Conservation (phyloP, 1,284 basidiomycete genomes). For the Ceraceosorus guamensis region DNA sequence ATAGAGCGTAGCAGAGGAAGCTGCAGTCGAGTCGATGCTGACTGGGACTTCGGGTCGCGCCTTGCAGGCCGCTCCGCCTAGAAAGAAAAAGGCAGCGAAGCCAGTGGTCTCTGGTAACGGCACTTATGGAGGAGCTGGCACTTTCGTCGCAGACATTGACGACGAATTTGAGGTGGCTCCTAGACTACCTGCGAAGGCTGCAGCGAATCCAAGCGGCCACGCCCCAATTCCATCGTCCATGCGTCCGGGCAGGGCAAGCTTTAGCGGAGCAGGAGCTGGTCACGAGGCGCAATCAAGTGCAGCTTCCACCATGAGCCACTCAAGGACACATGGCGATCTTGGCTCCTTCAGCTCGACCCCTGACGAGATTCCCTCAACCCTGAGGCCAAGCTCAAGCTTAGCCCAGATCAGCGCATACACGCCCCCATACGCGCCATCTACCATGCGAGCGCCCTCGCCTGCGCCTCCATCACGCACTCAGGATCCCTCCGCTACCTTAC, state of each 20-base stretch:
- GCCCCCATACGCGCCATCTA: slow-evolving; percentile 36
- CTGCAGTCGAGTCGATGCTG: not conserved
- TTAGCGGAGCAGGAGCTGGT: not conserved
- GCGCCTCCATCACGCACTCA: not conserved
- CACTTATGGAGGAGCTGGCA: slow-evolving; percentile 40
- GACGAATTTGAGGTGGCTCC: slow-evolving; percentile 10
- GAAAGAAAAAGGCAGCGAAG: slow-evolving; percentile 24
- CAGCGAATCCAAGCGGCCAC: slow-evolving; percentile 16
- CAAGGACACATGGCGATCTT: slow-evolving; percentile 2
- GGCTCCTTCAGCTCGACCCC: slow-evolving; percentile 14
- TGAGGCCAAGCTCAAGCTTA: slow-evolving; percentile 37
- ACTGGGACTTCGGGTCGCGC: not conserved
- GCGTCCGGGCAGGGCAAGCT: slow-evolving; percentile 17
- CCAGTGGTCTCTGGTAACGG: slow-evolving; percentile 19
- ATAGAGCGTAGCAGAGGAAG: not conserved
- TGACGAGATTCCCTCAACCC: slow-evolving; percentile 25
- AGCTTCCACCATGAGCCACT: slow-evolving; percentile 7
- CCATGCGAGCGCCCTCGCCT: slow-evolving; percentile 2
- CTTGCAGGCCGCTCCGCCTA: slow-evolving; percentile 27
- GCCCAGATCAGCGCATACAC: slow-evolving; percentile 39
- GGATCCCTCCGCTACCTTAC: not conserved
- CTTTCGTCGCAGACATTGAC: slow-evolving; percentile 27
- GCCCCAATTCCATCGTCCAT: slow-evolving; percentile 34
- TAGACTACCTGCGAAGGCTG: slow-evolving; percentile 10
- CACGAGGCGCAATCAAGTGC: not conserved